Evolutionary conservation across 306 rosid genomes (phyloP), one percentile per base, ranked within the genome.

Genomic region (Dicorynia guianensis): DNA sequence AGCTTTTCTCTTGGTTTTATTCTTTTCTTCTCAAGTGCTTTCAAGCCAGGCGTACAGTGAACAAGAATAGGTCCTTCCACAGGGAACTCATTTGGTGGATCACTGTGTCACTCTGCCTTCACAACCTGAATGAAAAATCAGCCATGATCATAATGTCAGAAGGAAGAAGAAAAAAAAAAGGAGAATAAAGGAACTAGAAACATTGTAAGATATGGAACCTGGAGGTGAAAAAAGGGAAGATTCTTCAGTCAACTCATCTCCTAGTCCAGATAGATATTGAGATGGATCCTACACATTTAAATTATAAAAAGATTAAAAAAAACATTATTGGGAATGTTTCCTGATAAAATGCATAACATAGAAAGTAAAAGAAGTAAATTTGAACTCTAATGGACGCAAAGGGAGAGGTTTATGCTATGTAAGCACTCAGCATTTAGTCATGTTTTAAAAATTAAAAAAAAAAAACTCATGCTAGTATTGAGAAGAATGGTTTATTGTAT

Each of bases 21-120:
- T 79, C 75, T 85, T 84, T 84, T 87, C 85, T 62, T 88, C 80
- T 77, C 87, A 56, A n/a, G 66, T 15, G 76, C 81, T 74, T 79
- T 85, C 72, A 33, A 77, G 62, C 74, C 75, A 61, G 86, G 76
- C 35, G 56, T 46, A 9, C 64, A 39, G 25, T 49, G 61, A 71
- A 56, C 78, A 76, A 13, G 46, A 46, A 46, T 54, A 61, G 69
- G 69, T 63, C 82, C 88, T 47, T 84, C 84, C 49, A 20, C 52
- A 54, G 75, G 72, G 13, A 58, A 18, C 17, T 52, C 76, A 60
- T 60, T 74, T 76, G 2, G 64, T 33, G 48, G 65, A 76, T 85
- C 79, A 15, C 67, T 47, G 53, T 57, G 36, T 38, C 17, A 15
- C 70, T 77, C 78, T 20, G 42, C 50, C 56, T 83, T 75, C 84